A percentile compares a stretch with the other conserved stretches of the same genome.
Evolutionary conservation across 805 yeast genomes (phyloP).

Genomic region (Saccharomyces paradoxus): DNA sequence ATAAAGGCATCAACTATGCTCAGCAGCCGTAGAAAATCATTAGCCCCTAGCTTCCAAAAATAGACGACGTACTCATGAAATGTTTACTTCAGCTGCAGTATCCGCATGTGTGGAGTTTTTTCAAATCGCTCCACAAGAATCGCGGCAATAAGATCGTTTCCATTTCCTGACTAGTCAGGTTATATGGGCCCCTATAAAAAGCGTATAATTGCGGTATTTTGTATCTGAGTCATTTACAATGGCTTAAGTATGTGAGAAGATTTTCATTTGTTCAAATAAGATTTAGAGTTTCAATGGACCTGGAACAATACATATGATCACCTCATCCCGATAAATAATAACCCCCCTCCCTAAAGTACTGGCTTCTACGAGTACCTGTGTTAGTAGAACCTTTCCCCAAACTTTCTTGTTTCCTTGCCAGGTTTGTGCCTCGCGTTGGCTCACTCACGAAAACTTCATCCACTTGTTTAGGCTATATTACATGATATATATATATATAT

Average conservation of each 20-base stretch:
- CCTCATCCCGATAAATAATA: not conserved
- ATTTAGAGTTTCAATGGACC: not conserved
- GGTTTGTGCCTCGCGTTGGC: too few relatives aligned
- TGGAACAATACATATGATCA: not conserved
- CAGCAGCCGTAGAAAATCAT: not conserved
- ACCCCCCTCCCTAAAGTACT: not conserved
- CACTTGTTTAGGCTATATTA: not conserved
- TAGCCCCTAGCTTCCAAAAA: not conserved
- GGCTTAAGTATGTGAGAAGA: not conserved
- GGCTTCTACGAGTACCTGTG: not conserved
- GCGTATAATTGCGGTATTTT: not conserved
- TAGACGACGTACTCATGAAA: not conserved
- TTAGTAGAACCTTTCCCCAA: not conserved
- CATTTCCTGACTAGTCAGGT: not conserved
- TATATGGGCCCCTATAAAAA: not conserved
- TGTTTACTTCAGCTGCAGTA: not conserved
- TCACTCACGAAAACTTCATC: not conserved
- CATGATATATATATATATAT: not conserved
- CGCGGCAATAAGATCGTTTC: not conserved
- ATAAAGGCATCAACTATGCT: not conserved
- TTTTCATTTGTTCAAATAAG: not conserved
- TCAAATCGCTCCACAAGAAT: not conserved
- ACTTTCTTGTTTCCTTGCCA: not conserved
- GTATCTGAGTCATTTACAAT: not conserved
- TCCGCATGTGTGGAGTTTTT: not conserved